Percentiles rank a stretch among this genome's conserved stretches.
Evolutionary conservation across 164 flowering plant species (phyloP).

Genomic region (Houttuynia cordata): DNA sequence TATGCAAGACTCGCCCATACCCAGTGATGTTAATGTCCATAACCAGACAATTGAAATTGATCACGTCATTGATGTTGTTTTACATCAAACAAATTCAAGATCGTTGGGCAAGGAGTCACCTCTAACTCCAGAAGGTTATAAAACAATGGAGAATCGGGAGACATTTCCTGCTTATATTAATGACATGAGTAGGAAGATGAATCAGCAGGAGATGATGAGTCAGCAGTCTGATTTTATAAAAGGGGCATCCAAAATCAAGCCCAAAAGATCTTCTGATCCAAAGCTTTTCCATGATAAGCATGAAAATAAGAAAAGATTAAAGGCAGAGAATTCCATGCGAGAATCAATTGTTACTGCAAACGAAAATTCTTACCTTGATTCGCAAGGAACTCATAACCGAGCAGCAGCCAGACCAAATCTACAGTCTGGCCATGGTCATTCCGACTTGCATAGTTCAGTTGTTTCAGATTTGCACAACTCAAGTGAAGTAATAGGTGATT

Average conservation of each 20-base stretch:
- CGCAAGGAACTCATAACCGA: conserved; percentile 19
- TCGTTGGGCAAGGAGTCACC: conserved; percentile 18
- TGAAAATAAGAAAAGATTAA: conserved; percentile 34
- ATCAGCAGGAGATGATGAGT: conserved; percentile 13
- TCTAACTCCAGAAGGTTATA: conserved; percentile 20
- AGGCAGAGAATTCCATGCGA: conserved; percentile 25
- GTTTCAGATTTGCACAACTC: conserved; percentile 27
- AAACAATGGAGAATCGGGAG: conserved; percentile 20
- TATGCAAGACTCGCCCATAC: conserved; percentile 26
- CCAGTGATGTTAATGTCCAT: conserved; percentile 5
- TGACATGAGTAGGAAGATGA: conserved; percentile 4
- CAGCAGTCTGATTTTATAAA: conserved; percentile 31
- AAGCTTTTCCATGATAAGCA: conserved; percentile 28
- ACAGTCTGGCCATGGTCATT: background rate
- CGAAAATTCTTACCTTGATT: conserved; percentile 2
- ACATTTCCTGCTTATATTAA: conserved; percentile 20
- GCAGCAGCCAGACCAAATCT: conserved; percentile 18
- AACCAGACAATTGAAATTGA: conserved; percentile 23
- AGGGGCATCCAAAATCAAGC: conserved; percentile 27
- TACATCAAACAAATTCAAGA: conserved; percentile 17
- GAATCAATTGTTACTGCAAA: conserved; percentile 8
- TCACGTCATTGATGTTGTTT: conserved; percentile 12
- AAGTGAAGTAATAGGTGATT: conserved; percentile 26
- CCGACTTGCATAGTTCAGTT: background rate
- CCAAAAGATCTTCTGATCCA: conserved; percentile 34